Evolutionary conservation across 345 rosid genomes (phyloP), one percentile per base, ranked within the genome.

Genomic region (Aurinia saxatilis): DNA sequence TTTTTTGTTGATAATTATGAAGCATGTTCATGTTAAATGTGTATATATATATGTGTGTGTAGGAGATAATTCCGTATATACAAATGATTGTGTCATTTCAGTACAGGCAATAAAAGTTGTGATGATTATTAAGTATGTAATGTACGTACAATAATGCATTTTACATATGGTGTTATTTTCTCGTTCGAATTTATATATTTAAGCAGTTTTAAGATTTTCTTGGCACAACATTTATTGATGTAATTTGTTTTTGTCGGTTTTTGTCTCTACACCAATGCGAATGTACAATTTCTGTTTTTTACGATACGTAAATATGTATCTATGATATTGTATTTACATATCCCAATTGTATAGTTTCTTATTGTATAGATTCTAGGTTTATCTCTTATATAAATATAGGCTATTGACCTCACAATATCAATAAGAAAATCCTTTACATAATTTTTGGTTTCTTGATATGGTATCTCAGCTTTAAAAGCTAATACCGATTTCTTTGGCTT

Each of bases 211-310:
- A 57, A 48, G 11, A 50, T 3, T 53, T 60, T 36, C 60, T 35
- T 16, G 23, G 34, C 54, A 51, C 55, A 53, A 7, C 68, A 60
- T 61, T 60, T 35, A 51, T 60, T 33, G 45, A 14, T 60, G 41
- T 60, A 45, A n/a, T 60, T 60, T 61, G 67, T 54, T 61, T 36
- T 46, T 69, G 54, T 68, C 59, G 62, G 53, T 15, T 60, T 60
- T 51, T 68, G 61, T 51, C 40, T 47, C 27, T 44, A 34, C 73
- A 27, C 27, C 48, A 36, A 35, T 25, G 17, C 38, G 33, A 44
- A 50, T 16, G 52, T 51, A 16, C 52, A 25, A 4, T 41, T 50
- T 59, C 7, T 40, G 27, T 50, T 49, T 34, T 39, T n/a, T n/a
- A n/a, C n/a, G n/a, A n/a, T n/a, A n/a, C n/a, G n/a, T n/a, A n/a